phyloP scores from a whole-genome alignment of 2,329 filamentous ascomycete species.

The Colletotrichum sp. region DNA sequence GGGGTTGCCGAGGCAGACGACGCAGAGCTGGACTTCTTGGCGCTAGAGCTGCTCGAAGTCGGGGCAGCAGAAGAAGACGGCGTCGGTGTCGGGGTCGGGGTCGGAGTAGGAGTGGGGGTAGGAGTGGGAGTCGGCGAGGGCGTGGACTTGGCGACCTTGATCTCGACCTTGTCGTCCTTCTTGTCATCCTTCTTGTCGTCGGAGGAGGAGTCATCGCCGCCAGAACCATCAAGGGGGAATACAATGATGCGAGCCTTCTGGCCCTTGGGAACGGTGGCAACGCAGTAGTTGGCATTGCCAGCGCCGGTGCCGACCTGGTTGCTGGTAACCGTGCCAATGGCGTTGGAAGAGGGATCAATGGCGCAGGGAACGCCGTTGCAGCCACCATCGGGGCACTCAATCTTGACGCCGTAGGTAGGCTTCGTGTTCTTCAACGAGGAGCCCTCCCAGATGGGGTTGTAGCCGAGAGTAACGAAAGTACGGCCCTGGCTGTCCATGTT shows the following conservation, averaged over 20 bases:
- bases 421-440: constrained; percentile 58
- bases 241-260: constrained; percentile 71
- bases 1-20: background rate
- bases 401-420: constrained; percentile 71
- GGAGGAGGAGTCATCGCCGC: constrained; percentile 27
- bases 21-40: background rate
- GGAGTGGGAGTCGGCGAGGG: constrained; percentile 20
- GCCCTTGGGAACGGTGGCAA: constrained; percentile 75
- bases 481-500: constrained; percentile 70
- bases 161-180: constrained; percentile 11
- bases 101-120: constrained; percentile 26
- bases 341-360: constrained; percentile 66
- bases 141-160: constrained; percentile 17
- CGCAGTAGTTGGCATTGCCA: constrained; percentile 74
- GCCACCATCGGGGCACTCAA: constrained; percentile 68
- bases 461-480: constrained; percentile 78
- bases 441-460: constrained; percentile 76
- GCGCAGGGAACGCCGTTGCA: constrained; percentile 79
- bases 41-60: constrained; percentile 22
- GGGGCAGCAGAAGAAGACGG: constrained; percentile 28
- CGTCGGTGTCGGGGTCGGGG: constrained; percentile 28
- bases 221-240: constrained; percentile 51
- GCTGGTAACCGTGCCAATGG: constrained; percentile 65
- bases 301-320: constrained; percentile 62
- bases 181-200: constrained; percentile 4